phyloP scores from a whole-genome alignment of 768 basidiomycete genomes.

The Leccinum obscurum region DNA sequence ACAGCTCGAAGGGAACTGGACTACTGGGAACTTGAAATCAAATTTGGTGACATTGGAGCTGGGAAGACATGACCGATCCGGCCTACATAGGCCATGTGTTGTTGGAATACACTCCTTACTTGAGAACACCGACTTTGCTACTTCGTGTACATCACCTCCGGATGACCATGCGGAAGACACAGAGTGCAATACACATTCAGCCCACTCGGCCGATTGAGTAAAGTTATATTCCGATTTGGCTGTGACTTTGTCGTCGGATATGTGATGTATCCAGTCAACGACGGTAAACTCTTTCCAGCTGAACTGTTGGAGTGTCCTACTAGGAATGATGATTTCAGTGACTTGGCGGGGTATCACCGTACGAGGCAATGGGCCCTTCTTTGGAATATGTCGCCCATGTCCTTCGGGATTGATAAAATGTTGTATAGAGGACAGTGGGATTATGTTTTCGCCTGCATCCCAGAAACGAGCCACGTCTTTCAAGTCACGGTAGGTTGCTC shows the following conservation, averaged over 20 bases:
- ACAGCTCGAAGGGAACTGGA: conserved; percentile 37
- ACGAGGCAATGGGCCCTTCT: too few species aligned
- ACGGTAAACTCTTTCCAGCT: conserved; percentile 76
- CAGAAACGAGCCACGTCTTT: conserved; percentile 41
- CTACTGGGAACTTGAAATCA: not conserved
- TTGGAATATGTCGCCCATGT: conserved; percentile 55
- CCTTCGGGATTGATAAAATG: conserved; percentile 57
- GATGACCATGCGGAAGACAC: conserved; percentile 53
- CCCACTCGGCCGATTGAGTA: conserved; percentile 62
- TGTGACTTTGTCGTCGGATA: conserved; percentile 48
- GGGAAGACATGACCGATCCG: conserved; percentile 74
- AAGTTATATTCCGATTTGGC: conserved; percentile 56
- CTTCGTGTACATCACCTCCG: not conserved
- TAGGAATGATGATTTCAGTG: conserved; percentile 39
- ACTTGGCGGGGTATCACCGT: conserved; percentile 49
- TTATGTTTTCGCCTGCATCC: conserved; percentile 46
- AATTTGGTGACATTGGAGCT: conserved; percentile 51
- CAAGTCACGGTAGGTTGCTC: not conserved
- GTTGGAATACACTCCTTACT: conserved; percentile 46
- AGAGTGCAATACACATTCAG: conserved; percentile 69
- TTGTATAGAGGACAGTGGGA: conserved; percentile 62
- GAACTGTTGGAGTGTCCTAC: conserved; percentile 53
- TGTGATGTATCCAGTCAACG: conserved; percentile 66
- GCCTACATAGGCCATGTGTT: conserved; percentile 58
- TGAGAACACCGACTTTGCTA: conserved; percentile 1